phyloP scores from a whole-genome alignment of 2,329 filamentous ascomycete genomes.

The Microsporum canis region DNA sequence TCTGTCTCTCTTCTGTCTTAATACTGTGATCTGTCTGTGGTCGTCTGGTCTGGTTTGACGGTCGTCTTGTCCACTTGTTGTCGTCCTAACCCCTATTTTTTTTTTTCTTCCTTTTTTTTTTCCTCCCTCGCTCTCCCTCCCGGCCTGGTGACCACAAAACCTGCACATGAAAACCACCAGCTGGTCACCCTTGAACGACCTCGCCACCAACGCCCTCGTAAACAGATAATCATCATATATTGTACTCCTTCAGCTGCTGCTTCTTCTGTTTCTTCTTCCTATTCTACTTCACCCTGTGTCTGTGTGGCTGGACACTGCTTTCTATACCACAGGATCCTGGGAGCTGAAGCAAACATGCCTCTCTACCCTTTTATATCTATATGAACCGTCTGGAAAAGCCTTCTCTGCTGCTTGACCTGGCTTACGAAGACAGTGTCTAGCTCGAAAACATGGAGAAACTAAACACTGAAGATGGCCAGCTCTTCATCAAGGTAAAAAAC shows the following conservation, averaged over 20 bases:
- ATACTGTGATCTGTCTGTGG: neutral
- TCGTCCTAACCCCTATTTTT: too few relatives aligned
- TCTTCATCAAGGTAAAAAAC: slow-evolving; percentile 35
- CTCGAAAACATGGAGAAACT: slow-evolving; percentile 35
- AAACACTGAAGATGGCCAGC: slow-evolving; percentile 40
- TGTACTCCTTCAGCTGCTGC: neutral
- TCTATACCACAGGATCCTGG: neutral
- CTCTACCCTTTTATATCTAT: neutral
- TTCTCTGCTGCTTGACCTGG: neutral
- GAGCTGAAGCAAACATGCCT: neutral
- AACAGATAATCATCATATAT: neutral
- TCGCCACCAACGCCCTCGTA: slow-evolving; percentile 6
- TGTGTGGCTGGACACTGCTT: neutral
- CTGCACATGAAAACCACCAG: slow-evolving; percentile 3
- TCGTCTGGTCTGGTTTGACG: neutral
- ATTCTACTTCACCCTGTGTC: neutral
- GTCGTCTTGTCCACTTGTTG: too few relatives aligned
- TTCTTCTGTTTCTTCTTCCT: neutral
- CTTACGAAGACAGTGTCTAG: neutral
- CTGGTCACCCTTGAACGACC: slow-evolving; percentile 4
- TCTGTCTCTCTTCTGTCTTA: neutral
- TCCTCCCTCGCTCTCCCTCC: neutral
- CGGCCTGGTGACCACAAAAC: slow-evolving; percentile 10
- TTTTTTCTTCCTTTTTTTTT: too few relatives aligned
- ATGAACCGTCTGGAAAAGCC: neutral